Evolutionary conservation across 1,284 basidiomycete species (phyloP), one percentile per base, ranked within the genome.

Genomic region (Heterobasidion parviporum): DNA sequence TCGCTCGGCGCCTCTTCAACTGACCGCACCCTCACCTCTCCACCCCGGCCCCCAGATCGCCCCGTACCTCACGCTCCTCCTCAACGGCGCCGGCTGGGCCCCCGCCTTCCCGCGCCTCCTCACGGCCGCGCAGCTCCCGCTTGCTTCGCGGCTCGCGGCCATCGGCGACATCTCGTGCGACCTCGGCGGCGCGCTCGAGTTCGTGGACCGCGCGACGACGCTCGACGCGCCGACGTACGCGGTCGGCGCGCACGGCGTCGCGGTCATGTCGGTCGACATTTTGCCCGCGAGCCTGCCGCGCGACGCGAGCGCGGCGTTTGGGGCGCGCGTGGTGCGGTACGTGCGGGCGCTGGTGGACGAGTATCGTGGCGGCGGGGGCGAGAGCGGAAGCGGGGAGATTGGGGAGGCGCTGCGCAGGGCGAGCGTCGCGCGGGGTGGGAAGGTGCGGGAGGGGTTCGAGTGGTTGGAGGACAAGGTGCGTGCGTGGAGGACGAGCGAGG

Each of bases 151-250:
- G 38, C 59, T 86, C 62, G 75, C 76, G 10, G 87, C 84, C 54
- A 79, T 95, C 20, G 89, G 89, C 6, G 93, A 96, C 64, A 87
- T 96, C 41, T 91, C 83, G 57, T 94, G 92, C 64, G 92, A 96
- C 66, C 76, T 93, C 15, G 79, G 82, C 82, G 93, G 94, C 33
- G 91, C 89, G 4, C 77, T 96, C 35, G 85, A 94, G 68, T 94
- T 94, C 69, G 75, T 94, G 52, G 79, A 83, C 6, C 76, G 75
- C 20, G 71, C 84, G 6, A 89, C 91, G 1, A 94, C 92, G 0
- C 81, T 88, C 49, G 88, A 88, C 26, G 72, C 80, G 16, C 93
- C 93, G 0, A 85, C 82, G 65, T 93, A 83, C 67, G 78, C 78
- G 53, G 72, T 83, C 2, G 81, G 18, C 12, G 41, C 12, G 16